A percentile compares a stretch with the other conserved stretches of the same genome.
Evolutionary conservation across 495 filamentous ascomycete genomes (phyloP).

Genomic region (Penicillium crystallinum): DNA sequence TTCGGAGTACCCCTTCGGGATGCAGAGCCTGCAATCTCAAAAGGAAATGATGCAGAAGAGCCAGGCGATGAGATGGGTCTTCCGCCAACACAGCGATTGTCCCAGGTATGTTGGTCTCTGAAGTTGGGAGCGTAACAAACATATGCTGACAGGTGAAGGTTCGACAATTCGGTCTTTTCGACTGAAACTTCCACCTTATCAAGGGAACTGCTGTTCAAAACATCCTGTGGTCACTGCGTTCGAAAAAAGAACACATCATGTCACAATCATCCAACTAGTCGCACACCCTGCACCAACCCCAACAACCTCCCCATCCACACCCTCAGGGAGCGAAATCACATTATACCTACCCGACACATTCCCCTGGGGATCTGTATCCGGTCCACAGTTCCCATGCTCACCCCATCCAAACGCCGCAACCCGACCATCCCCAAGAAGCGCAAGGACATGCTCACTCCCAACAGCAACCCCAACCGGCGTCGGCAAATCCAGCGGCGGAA

Average conservation of each 20-base stretch:
- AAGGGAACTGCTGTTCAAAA: neutral
- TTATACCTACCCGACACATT: constrained; percentile 63
- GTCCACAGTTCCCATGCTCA: constrained; percentile 94
- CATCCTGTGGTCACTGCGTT: neutral
- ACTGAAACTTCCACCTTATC: constrained; percentile 18
- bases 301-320: constrained; percentile 31
- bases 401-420: constrained; percentile 90
- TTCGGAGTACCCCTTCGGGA: constrained; percentile 33
- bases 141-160: constrained; percentile 27
- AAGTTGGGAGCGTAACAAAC: neutral
- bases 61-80: constrained; percentile 36
- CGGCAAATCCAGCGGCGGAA: constrained; percentile 56
- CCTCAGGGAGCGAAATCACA: constrained; percentile 46
- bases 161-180: constrained; percentile 42
- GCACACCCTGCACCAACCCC: constrained; percentile 79
- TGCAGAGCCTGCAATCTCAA: constrained; percentile 19
- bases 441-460: constrained; percentile 84
- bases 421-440: constrained; percentile 51
- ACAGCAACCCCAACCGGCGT: constrained; percentile 54
- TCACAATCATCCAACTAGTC: constrained; percentile 70
- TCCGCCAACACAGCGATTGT: constrained; percentile 48
- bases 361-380: constrained; percentile 51
- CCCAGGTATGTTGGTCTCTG: constrained; percentile 34
- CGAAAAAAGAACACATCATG: constrained; percentile 11
- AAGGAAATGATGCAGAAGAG: constrained; percentile 5